These are phyloP conservation scores for Ogataea angusta DNA, from an alignment of 805 yeast species.

Conservation along the genomic window DNA sequence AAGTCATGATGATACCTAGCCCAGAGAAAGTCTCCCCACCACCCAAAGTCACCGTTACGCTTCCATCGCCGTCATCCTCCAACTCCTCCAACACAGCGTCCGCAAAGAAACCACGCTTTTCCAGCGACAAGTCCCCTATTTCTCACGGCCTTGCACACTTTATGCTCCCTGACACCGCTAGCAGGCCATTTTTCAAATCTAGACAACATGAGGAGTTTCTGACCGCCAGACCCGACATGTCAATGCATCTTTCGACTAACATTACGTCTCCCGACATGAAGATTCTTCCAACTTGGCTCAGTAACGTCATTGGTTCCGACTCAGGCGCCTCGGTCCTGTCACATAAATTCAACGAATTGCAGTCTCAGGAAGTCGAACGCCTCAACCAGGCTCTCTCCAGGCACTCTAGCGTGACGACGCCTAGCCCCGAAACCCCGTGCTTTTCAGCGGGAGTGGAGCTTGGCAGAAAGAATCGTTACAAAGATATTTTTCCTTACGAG, in stretches of 20 bases:
- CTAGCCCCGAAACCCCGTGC: conserved; percentile 36
- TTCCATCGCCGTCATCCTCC: conserved; percentile 24
- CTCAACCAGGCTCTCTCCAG: conserved; percentile 44
- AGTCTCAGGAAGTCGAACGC: conserved; percentile 65
- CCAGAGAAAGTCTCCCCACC: conserved; percentile 12
- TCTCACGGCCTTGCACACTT: conserved; percentile 50
- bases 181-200: conserved; percentile 43
- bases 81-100: conserved; percentile 13
- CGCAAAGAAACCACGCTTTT: conserved; percentile 7
- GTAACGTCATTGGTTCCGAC: conserved; percentile 33
- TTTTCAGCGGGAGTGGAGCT: conserved; percentile 77
- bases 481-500: conserved; percentile 84
- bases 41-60: conserved; percentile 18
- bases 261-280: conserved; percentile 20
- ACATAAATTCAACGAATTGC: conserved; percentile 61
- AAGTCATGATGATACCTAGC: conserved; percentile 19
- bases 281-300: conserved; percentile 56
- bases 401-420: conserved; percentile 18
- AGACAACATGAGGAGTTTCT: conserved; percentile 53
- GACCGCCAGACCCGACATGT: conserved; percentile 25
- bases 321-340: conserved; percentile 39
- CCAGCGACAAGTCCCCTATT: conserved; percentile 15
- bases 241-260: conserved; percentile 25
- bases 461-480: conserved; percentile 80
- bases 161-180: conserved; percentile 44